Evolutionary conservation across 2,329 filamentous ascomycete genomes (phyloP), one percentile per base, ranked within the genome.

Genomic region (Leptoxyphium fumago): DNA sequence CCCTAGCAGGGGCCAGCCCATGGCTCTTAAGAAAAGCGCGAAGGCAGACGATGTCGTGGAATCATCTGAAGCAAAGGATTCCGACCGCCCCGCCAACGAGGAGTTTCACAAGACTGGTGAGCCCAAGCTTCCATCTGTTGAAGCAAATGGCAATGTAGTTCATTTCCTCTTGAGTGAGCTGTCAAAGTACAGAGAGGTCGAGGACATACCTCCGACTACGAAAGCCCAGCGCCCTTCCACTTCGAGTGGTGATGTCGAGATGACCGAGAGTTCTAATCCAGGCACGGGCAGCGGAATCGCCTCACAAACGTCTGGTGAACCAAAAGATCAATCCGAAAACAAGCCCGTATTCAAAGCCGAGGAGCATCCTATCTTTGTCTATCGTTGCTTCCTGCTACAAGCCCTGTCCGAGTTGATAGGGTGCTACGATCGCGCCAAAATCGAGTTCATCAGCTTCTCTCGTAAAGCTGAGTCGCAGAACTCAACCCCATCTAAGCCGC

Each of bases 401-500:
- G 94, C 88, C 56, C 69, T 99, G 34, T 81, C 86, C 0, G 91
- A 99, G 63, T 75, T 98, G 11, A 71, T 98, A 11, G 80, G 84
- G 45, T 93, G 83, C 56, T 98, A 96, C 66, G 94, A 87, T 53
- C 80, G 87, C 43, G 85, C 87, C 8, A 99, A 99, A 71, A 78
- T 98, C 38, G 93, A 98, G 60, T 96, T 99, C 60, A 95, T 99
- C 69, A 96, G 95, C 62, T 98, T 95, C 67, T 96, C 93, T 52
- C 81, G 89, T 48, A 94, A 88, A 58, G 82, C 85, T 6, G 85
- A 89, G 40, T 74, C 86, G 39, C 81, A 85, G 53, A 81, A 81
- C 10, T 80, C 78, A 43, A 96, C 91, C 1, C 91, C 91, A 5
- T 88, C 93, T 13, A 96, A 96, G 63, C 91, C 91, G 45, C 80